Percentiles rank a stretch among this genome's conserved stretches.
phyloP scores from a whole-genome alignment of 2,329 filamentous ascomycete species.

The Ophiostoma fasciatum region DNA sequence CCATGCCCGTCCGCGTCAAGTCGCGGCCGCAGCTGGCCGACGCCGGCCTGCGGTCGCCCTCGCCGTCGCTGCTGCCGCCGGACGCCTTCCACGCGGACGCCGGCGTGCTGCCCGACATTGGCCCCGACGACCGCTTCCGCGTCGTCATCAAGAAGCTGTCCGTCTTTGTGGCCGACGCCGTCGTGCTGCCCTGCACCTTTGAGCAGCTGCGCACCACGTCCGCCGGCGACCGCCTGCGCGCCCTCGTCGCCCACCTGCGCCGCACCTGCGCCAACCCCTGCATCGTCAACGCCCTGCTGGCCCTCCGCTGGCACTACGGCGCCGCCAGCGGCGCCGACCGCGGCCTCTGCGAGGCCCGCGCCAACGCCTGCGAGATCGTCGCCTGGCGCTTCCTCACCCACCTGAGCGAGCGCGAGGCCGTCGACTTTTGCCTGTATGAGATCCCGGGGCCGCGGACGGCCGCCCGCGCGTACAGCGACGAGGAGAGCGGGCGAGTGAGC shows the following conservation, averaged over 20 bases:
- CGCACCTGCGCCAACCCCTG: slow-evolving; percentile 50
- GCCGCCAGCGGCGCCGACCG: slow-evolving; percentile 46
- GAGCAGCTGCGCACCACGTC: slow-evolving; percentile 57
- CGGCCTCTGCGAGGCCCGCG: slow-evolving; percentile 52
- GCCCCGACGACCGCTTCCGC: slow-evolving; percentile 43
- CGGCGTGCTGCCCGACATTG: slow-evolving; percentile 38
- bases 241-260: slow-evolving; percentile 49
- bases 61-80: slow-evolving; percentile 16
- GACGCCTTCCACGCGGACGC: slow-evolving; percentile 12
- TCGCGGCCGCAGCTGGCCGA: slow-evolving; percentile 19
- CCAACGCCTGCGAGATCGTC: slow-evolving; percentile 64
- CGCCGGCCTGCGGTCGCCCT: slow-evolving; percentile 18
- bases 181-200: slow-evolving; percentile 53
- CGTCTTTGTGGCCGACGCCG: slow-evolving; percentile 43
- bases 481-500: slow-evolving; percentile 6
- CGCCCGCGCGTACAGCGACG: slow-evolving; percentile 1
- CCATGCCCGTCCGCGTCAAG: slow-evolving; percentile 25
- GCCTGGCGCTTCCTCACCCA: slow-evolving; percentile 64
- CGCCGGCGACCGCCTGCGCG: slow-evolving; percentile 41
- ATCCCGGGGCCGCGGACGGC: slow-evolving; percentile 33
- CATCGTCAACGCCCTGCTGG: slow-evolving; percentile 60
- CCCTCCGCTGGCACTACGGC: slow-evolving; percentile 61
- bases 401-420: slow-evolving; percentile 56
- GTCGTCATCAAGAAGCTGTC: slow-evolving; percentile 53
- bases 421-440: slow-evolving; percentile 61